Conservation (phyloP, 1,284 basidiomycete genomes). For the Boletus holoroseus region DNA sequence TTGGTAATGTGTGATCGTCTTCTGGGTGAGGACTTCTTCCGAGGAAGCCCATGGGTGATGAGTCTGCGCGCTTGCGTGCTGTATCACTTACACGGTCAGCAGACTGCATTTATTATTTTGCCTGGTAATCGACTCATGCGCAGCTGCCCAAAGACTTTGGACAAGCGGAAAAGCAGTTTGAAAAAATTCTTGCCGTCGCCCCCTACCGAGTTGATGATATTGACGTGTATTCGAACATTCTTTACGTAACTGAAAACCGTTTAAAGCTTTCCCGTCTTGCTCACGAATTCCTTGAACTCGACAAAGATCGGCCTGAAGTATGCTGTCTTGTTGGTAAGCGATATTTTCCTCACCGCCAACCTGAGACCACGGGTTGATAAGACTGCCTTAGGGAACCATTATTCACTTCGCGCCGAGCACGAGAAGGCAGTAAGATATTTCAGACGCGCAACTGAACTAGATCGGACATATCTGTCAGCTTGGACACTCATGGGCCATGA, state of each 20-base stretch:
- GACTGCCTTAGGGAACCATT: slow-evolving; percentile 77
- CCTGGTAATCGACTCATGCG: slow-evolving; percentile 8
- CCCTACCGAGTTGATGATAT: slow-evolving; percentile 93
- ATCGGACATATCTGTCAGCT: slow-evolving; percentile 90
- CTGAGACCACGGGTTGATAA: neutral
- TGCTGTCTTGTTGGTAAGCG: slow-evolving; percentile 87
- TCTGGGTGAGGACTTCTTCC: slow-evolving; percentile 67
- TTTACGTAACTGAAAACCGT: slow-evolving; percentile 90
- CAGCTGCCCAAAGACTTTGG: slow-evolving; percentile 63
- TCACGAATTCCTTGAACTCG: slow-evolving; percentile 82
- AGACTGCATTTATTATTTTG: slow-evolving; percentile 4
- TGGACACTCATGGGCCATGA: slow-evolving; percentile 99
- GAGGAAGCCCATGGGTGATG: slow-evolving; percentile 81
- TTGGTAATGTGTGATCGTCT: slow-evolving; percentile 75
- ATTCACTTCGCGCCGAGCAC: slow-evolving; percentile 88
- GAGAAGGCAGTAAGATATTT: slow-evolving; percentile 97
- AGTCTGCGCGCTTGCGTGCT: slow-evolving; percentile 80
- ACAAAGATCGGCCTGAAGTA: slow-evolving; percentile 89
- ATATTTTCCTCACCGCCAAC: neutral
- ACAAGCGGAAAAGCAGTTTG: slow-evolving; percentile 78
- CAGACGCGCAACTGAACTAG: slow-evolving; percentile 87
- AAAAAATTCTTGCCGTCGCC: slow-evolving; percentile 73
- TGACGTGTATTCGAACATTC: slow-evolving; percentile 94
- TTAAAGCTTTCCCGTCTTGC: slow-evolving; percentile 89
- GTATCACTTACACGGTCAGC: slow-evolving; percentile 82